Conservation (phyloP, 2,329 filamentous ascomycete genomes). For the Aspergillus sp. region DNA sequence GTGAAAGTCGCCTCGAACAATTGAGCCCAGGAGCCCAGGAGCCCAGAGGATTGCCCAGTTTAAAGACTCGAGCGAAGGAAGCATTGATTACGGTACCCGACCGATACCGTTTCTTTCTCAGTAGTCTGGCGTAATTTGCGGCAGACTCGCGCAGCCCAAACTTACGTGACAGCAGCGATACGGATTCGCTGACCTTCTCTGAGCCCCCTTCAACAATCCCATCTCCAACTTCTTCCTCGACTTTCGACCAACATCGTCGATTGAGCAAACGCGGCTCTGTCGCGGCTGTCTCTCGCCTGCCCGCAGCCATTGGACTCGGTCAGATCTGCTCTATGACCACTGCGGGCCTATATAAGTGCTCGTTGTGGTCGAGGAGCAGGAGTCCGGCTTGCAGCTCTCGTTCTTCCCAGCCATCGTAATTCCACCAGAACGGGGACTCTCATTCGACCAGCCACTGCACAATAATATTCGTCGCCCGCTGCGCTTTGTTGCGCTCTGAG, state of each 20-base stretch:
- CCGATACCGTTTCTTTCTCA: not conserved
- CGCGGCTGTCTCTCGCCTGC: slow-evolving; percentile 5
- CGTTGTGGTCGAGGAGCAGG: slow-evolving; percentile 29
- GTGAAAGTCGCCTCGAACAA: not conserved
- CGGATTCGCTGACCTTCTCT: slow-evolving; percentile 7
- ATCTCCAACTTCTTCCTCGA: slow-evolving; percentile 10
- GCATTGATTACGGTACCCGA: slow-evolving; percentile 4
- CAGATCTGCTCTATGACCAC: slow-evolving; percentile 27
- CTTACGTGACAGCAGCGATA: slow-evolving; percentile 13
- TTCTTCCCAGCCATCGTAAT: slow-evolving; percentile 47
- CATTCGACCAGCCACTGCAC: slow-evolving; percentile 40
- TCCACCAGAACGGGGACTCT: slow-evolving; percentile 27
- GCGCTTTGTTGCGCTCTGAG: slow-evolving; percentile 17
- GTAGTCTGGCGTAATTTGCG: not conserved
- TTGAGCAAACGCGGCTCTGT: slow-evolving; percentile 10
- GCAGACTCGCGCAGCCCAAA: slow-evolving; percentile 8
- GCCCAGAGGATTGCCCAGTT: not conserved
- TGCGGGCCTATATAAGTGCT: slow-evolving; percentile 23
- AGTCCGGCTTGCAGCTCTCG: slow-evolving; percentile 20
- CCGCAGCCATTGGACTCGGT: slow-evolving; percentile 24
- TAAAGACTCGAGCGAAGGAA: not conserved
- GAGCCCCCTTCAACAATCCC: slow-evolving; percentile 6
- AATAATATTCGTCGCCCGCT: slow-evolving; percentile 21
- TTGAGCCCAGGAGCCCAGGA: not conserved
- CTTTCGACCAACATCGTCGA: slow-evolving; percentile 14